Conservation (phyloP, 2,329 filamentous ascomycete genomes). For the Curvularia hawaiiensis region DNA sequence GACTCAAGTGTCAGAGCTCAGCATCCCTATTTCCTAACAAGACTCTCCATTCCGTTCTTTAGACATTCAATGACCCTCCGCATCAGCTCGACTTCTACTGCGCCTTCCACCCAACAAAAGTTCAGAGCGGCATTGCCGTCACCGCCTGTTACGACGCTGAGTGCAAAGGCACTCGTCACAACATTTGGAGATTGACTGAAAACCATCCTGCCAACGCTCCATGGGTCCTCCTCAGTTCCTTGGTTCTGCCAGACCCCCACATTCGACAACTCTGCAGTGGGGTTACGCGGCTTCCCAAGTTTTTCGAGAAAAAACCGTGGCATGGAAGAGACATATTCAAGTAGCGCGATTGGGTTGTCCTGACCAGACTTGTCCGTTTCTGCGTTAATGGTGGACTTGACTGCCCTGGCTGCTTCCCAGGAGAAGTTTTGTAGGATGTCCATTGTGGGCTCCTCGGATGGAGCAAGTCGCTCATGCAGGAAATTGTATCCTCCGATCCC, state of each 20-base stretch:
- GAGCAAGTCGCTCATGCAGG: constrained; percentile 14
- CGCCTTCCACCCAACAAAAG: constrained; percentile 50
- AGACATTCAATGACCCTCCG: constrained; percentile 24
- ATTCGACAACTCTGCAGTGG: constrained; percentile 55
- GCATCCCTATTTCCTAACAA: not conserved
- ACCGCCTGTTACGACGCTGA: constrained; percentile 51
- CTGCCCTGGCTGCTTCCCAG: constrained; percentile 25
- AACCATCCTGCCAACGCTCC: constrained; percentile 48
- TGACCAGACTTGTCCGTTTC: constrained; percentile 27
- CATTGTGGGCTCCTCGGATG: not conserved
- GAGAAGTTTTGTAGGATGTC: constrained; percentile 18
- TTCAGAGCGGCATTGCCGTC: constrained; percentile 51
- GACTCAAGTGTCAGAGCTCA: not conserved
- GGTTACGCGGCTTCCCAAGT: constrained; percentile 47
- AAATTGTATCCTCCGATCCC: constrained; percentile 21
- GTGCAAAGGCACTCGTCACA: constrained; percentile 45
- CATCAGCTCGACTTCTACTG: constrained; percentile 43
- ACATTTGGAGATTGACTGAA: constrained; percentile 54
- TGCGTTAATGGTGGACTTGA: constrained; percentile 20
- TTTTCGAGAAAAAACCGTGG: constrained; percentile 46
- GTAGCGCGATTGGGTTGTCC: constrained; percentile 45
- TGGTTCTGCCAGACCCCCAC: constrained; percentile 46
- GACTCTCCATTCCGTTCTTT: constrained; percentile 2
- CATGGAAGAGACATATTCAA: constrained; percentile 50
- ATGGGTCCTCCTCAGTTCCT: constrained; percentile 3